A percentile compares a stretch with the other conserved stretches of the same genome.
phyloP scores from a whole-genome alignment of 2,329 filamentous ascomycete genomes.

The Exophiala bonariae region DNA sequence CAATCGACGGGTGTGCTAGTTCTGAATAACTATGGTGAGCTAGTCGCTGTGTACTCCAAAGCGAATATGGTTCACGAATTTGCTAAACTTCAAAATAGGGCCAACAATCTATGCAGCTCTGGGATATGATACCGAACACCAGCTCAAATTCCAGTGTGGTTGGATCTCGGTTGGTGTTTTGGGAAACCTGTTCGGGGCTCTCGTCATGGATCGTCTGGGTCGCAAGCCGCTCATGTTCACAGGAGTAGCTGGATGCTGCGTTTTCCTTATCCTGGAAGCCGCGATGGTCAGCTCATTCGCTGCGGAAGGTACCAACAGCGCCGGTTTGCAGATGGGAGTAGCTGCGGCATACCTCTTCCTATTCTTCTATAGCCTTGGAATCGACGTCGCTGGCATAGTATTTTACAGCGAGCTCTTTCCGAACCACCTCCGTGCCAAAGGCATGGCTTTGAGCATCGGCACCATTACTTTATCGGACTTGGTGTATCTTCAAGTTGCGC shows the following conservation, averaged over 20 bases:
- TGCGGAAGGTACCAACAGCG: slow-evolving; percentile 30
- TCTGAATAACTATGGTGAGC: slow-evolving; percentile 16
- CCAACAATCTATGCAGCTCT: slow-evolving; percentile 15
- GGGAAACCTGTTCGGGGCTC: slow-evolving; percentile 11
- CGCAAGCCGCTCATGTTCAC: slow-evolving; percentile 27
- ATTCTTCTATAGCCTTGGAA: slow-evolving; percentile 38
- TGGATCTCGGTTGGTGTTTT: slow-evolving; percentile 16
- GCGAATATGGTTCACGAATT: too few species aligned
- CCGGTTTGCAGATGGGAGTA: slow-evolving; percentile 34
- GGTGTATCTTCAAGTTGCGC: slow-evolving; percentile 5
- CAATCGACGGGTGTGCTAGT: slow-evolving; percentile 17
- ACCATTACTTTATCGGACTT: slow-evolving; percentile 4
- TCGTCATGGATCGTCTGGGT: slow-evolving; percentile 19
- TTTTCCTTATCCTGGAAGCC: slow-evolving; percentile 40
- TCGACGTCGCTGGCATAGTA: slow-evolving; percentile 17
- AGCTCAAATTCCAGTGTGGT: slow-evolving; percentile 16
- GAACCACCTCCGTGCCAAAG: slow-evolving; percentile 10
- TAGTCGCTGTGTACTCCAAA: too few species aligned
- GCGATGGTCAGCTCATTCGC: slow-evolving; percentile 36
- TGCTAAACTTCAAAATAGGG: too few species aligned
- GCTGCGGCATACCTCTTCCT: slow-evolving; percentile 42
- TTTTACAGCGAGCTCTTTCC: slow-evolving; percentile 20
- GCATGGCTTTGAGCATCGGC: slow-evolving; percentile 6
- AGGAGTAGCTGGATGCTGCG: slow-evolving; percentile 39
- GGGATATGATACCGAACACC: slow-evolving; percentile 13